Conservation (phyloP, 805 yeast species). For the Kuraishia floccosa region DNA sequence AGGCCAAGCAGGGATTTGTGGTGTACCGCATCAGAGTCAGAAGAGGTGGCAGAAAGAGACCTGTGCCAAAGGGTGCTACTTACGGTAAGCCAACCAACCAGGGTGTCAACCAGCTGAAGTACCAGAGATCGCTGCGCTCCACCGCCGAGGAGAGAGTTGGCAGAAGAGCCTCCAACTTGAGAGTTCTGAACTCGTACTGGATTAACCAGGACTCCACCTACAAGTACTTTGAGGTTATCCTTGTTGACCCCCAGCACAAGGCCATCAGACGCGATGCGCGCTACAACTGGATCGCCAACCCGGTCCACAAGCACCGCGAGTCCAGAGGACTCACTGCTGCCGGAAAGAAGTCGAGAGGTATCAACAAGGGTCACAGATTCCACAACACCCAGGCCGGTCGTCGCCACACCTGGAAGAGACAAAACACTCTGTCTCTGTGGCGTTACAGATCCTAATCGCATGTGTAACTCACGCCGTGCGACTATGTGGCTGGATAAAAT, state of each 20-base stretch:
- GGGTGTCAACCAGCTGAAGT: constrained; percentile 98
- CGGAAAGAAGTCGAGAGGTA: constrained; percentile 99
- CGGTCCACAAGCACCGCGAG: constrained; percentile 99
- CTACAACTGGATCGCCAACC: constrained; percentile 99
- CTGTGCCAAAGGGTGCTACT: constrained; percentile 99
- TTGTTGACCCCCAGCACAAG: constrained; percentile 95
- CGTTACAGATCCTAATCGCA: no score
- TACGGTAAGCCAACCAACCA: constrained; percentile 99
- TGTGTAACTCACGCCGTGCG: no score
- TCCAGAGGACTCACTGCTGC: constrained; percentile 96
- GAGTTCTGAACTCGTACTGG: constrained; percentile 99
- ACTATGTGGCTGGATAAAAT: no score
- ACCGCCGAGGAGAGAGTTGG: constrained; percentile 99
- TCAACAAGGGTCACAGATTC: constrained; percentile 99
- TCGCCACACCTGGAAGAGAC: constrained; percentile 99
- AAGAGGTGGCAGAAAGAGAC: constrained; percentile 99
- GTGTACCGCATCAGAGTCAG: constrained; percentile 98
- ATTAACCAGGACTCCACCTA: constrained; percentile 98
- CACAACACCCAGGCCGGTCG: constrained; percentile 98
- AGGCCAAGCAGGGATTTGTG: constrained; percentile 99
- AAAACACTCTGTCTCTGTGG: constrained; percentile 98
- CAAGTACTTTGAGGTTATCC: constrained; percentile 98
- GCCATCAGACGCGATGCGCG: constrained; percentile 98
- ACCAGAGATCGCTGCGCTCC: constrained; percentile 96
- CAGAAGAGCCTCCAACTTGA: constrained; percentile 96